A percentile compares a stretch with the other conserved stretches of the same genome.
phyloP scores from a whole-genome alignment of 2,329 filamentous ascomycete species.

The Sclerotinia nivalis region DNA sequence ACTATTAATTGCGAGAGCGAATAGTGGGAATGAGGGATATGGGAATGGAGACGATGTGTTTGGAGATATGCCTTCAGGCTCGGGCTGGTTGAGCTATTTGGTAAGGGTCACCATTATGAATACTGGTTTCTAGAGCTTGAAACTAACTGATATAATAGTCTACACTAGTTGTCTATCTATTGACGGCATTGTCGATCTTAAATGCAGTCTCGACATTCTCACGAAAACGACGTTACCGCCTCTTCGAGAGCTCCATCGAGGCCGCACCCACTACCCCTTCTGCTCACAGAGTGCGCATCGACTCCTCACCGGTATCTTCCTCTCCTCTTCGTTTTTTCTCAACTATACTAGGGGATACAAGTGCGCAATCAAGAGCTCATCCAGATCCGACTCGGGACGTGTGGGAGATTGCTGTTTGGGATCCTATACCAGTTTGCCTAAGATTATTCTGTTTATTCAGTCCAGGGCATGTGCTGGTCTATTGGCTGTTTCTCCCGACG shows the following conservation, averaged over 20 bases:
- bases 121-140: conserved; percentile 7
- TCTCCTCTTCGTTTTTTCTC: conserved; percentile 78
- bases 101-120: conserved; percentile 45
- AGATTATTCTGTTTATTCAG: conserved; percentile 88
- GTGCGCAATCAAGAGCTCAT: conserved; percentile 80
- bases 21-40: conserved; percentile 52
- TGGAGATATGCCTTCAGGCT: conserved; percentile 62
- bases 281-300: conserved; percentile 82
- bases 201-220: conserved; percentile 84
- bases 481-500: conserved; percentile 84
- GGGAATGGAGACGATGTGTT: conserved; percentile 78
- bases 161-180: conserved; percentile 67
- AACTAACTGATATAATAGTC: conserved; percentile 50
- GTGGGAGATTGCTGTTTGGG: conserved; percentile 94
- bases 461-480: conserved; percentile 87
- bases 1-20: conserved; percentile 81
- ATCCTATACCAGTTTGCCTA: conserved; percentile 81
- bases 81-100: conserved; percentile 64
- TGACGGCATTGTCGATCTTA: conserved; percentile 64
- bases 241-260: conserved; percentile 88
- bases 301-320: conserved; percentile 74
- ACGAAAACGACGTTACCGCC: conserved; percentile 80
- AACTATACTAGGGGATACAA: conserved; percentile 64
- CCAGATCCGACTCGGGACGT: conserved; percentile 82
- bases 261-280: conserved; percentile 75